These are phyloP conservation scores for Penicillium maclennaniae DNA, from an alignment of 495 filamentous ascomycete genomes.

Conservation along the genomic window DNA sequence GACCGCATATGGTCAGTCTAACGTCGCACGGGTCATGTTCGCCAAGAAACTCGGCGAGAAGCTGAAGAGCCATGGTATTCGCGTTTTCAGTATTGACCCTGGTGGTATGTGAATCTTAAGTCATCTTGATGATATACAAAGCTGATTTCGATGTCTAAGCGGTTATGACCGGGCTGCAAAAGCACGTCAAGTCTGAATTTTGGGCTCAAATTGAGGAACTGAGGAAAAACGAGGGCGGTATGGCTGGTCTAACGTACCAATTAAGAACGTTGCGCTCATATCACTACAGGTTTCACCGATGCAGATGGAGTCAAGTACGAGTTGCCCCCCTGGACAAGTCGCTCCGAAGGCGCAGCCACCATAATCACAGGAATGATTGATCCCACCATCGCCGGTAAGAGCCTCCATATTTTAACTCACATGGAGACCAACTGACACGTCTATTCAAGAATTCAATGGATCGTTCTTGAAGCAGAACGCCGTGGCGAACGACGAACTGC, in stretches of 20 bases:
- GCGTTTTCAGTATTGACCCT: constrained; percentile 20
- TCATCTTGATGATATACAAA: neutral
- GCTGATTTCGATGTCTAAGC: constrained; percentile 5
- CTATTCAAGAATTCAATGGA: constrained; percentile 5
- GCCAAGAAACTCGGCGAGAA: constrained; percentile 16
- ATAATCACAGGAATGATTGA: constrained; percentile 25
- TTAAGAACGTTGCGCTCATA: neutral
- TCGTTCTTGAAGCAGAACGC: constrained; percentile 15
- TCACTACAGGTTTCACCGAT: constrained; percentile 7
- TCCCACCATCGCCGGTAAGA: constrained; percentile 17
- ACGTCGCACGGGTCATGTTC: constrained; percentile 21
- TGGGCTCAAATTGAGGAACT: constrained; percentile 2
- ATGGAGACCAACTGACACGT: neutral
- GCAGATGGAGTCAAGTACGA: constrained; percentile 12
- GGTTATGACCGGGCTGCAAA: constrained; percentile 14
- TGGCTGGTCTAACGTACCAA: neutral
- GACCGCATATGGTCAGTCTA: constrained; percentile 18
- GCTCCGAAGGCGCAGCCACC: constrained; percentile 18
- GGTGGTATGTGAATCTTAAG: constrained; percentile 9
- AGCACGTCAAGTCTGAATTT: constrained; percentile 11
- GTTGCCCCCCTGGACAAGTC: constrained; percentile 10
- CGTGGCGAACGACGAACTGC: constrained; percentile 16
- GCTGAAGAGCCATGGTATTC: constrained; percentile 13
- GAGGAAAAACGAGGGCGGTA: constrained; percentile 7
- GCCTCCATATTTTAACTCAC: neutral